These are phyloP conservation scores for Lactarius sanguifluus DNA, from an alignment of 768 basidiomycete genomes.

Conservation along the genomic window DNA sequence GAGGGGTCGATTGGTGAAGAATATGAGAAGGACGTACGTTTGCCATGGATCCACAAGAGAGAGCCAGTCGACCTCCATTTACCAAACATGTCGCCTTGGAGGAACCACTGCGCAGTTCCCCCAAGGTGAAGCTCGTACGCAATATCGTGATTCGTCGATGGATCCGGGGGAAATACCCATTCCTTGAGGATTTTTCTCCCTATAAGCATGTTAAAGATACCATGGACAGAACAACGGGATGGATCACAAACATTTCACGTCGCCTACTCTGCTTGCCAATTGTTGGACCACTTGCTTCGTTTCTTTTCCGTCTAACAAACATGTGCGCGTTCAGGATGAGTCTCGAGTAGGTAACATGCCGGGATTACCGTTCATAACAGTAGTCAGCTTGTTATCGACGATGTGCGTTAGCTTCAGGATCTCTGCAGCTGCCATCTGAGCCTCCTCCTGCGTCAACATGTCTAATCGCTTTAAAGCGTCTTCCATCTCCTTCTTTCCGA, in stretches of 20 bases:
- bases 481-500: background rate
- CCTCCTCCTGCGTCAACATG: background rate
- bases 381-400: background rate
- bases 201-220: background rate
- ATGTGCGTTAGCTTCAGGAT: background rate
- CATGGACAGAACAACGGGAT: too few species aligned
- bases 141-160: background rate
- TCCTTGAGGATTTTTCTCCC: background rate
- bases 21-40: background rate
- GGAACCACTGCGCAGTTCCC: background rate
- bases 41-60: background rate
- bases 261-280: background rate
- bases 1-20: background rate
- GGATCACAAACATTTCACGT: background rate
- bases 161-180: background rate
- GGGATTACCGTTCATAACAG: background rate
- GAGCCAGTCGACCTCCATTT: background rate
- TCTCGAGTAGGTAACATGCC: background rate
- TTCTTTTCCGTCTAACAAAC: background rate
- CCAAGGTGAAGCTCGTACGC: background rate
- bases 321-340: background rate
- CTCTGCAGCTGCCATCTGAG: background rate
- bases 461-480: background rate
- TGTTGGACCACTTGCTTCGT: background rate
- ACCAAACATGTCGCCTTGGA: background rate